A percentile compares a stretch with the other conserved stretches of the same genome.
phyloP scores from a whole-genome alignment of 2,329 filamentous ascomycete genomes.

The Parastagonospora nodorum region DNA sequence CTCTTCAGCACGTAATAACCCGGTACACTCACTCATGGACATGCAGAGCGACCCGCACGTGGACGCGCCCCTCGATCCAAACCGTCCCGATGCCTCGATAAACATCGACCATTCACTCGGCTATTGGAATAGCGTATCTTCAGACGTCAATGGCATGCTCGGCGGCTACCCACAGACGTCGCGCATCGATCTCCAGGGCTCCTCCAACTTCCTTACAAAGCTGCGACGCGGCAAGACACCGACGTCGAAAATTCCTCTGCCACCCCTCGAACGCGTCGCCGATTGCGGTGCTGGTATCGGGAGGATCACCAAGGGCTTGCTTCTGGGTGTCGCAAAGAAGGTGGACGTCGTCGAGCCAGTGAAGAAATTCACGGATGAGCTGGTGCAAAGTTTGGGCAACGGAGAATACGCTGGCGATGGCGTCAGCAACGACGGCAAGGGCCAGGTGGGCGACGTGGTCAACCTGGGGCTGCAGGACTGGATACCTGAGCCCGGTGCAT shows the following conservation, averaged over 20 bases:
- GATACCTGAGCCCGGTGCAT: slow-evolving; percentile 57
- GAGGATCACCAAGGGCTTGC: slow-evolving; percentile 76
- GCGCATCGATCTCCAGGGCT: slow-evolving; percentile 72
- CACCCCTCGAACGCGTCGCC: slow-evolving; percentile 51
- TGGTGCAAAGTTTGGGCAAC: slow-evolving; percentile 47
- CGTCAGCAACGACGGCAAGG: slow-evolving; percentile 32
- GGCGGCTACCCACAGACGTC: slow-evolving; percentile 73
- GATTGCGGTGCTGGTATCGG: slow-evolving; percentile 77
- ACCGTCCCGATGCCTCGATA: slow-evolving; percentile 51
- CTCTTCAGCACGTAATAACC: background rate
- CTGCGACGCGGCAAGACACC: slow-evolving; percentile 50
- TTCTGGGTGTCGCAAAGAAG: slow-evolving; percentile 69
- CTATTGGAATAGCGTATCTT: slow-evolving; percentile 60
- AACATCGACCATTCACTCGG: slow-evolving; percentile 49
- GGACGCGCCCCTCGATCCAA: slow-evolving; percentile 16
- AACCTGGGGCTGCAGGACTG: slow-evolving; percentile 77
- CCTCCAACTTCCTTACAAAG: slow-evolving; percentile 71
- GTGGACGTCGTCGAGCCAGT: slow-evolving; percentile 89
- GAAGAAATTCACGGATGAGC: slow-evolving; percentile 72
- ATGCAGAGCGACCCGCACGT: slow-evolving; percentile 34
- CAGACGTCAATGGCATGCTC: slow-evolving; percentile 75
- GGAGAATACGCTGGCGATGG: slow-evolving; percentile 29
- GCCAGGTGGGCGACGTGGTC: slow-evolving; percentile 66
- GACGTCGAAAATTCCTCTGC: slow-evolving; percentile 23
- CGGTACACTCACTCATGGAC: slow-evolving; percentile 20